Base-by-base conservation (phyloP, 2,329 filamentous ascomycete species). In the Tricladium varicosporioides region DNA sequence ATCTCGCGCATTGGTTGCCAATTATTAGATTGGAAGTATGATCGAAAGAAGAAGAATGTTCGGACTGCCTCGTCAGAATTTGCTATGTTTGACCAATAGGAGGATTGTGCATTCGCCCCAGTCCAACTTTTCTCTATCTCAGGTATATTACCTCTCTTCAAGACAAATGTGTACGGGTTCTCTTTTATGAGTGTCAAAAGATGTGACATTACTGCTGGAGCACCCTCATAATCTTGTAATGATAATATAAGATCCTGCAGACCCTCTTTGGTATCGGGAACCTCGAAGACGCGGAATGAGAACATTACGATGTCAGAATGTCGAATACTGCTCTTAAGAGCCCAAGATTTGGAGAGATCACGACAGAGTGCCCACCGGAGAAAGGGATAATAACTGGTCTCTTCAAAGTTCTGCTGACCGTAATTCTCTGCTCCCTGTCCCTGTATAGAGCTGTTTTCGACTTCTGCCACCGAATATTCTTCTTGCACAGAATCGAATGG, bases 281-380 rank as follows among this genome's bases (percentile, higher is more conserved):
- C 27, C 45, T 54, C 52, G 31, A 54, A 13, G 15, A 54, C 33
- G 33, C 52, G 52, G 45, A 54, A 54, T 16, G 52, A 54, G 52
- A 54, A 54, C 27, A 48, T 43, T 18, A 54, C 52, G 48, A 54
- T 48, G 31, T 54, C 19, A 14, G 52, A 48, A 31, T 54, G 52
- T 42, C 52, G 52, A 2, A 54, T 48, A 54, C 45, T 54, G 52
- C 7, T 32, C 2, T 46, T 15, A 46, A 5, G 7, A 49, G 44
- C 32, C 52, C 52, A 54, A 14, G 52, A 9, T 22, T 11, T 49
- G 18, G 32, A 54, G 31, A 43, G 1, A 15, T 54, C 44, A n/a
- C 46, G 52, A 31, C 14, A 3, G 18, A 15, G 11, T 27, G 52
- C 44, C 52, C 52, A 54, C 31, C n/a, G 19, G 52, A 54, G 52